Base-by-base conservation (phyloP, 2,329 filamentous ascomycete species). In the Aurifilum marmelostoma region DNA sequence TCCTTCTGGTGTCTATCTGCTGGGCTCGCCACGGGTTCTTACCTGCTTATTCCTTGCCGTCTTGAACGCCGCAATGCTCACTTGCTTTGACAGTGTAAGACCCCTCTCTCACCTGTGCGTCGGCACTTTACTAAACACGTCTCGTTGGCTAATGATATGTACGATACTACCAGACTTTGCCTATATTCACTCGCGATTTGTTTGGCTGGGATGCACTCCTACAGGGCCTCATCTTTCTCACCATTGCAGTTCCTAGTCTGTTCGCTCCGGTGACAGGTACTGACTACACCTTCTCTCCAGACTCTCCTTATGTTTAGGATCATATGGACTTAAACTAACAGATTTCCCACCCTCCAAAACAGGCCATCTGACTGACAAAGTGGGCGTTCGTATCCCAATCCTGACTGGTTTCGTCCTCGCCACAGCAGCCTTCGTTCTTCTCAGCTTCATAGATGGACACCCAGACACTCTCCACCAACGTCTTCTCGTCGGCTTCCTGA, bases 171-270 rank as follows among this genome's bases (percentile, higher is more conserved):
- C 9, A 63, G 60, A 63, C 60, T 29, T 24, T 63, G 14, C 60
- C 60, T 2, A 43, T 63, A 3, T 63, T 63, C 37, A 63, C 60
- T 27, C 34, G 60, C 4, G 60, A 63, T 29, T 24, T 63, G 12
- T 63, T 63, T 11, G 60, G 60, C 39, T 63, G 60, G 60, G 60
- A 63, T 24, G 37, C 60, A 63, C 60, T 63, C 12, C 47, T 47
- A 6, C 60, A 63, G 8, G 60, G 60, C 39, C 60, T 63, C n/a
- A 63, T 63, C 27, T 63, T 63, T n/a, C 60, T 63, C 39, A 63
- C 60, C 37, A 43, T 63, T 63, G 60, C 60, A 5, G 29, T 63
- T 11, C 60, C 60, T 7, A 63, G 60, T 18, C 39, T 47, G 11
- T 47, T 63, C 24, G 60, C 60, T 21, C 60, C 60, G 8, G 14